Evolutionary conservation across 805 yeast species (phyloP), one percentile per base, ranked within the genome.

Genomic region (Nakazawaea wickerhamii): DNA sequence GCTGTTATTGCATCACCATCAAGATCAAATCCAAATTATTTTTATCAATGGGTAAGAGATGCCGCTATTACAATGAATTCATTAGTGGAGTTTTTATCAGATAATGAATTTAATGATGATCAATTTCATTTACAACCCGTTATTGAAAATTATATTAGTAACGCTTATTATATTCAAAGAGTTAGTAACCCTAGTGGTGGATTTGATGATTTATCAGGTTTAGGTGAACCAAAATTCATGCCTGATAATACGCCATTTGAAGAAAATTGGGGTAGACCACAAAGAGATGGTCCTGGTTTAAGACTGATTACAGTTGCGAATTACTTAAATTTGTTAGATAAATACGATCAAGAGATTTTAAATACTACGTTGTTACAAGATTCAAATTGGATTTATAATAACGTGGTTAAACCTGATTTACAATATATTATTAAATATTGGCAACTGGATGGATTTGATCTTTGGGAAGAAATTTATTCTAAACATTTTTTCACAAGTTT

Each of bases 241-340:
- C 77, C 80, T 4, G 75, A 87, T 56, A 81, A 83, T 19, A 53
- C 76, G 0, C 68, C 84, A 1, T 91, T 84, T 53, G 59, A 60
- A 5, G 80, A 65, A 2, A 58, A 66, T 27, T 91, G 98, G 98
- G 98, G 98, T 2, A 70, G 98, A 51, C 98, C 98, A 1, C 98
- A 91, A 62, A 74, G 88, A 46, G 98, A 91, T 59, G 98, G 98
- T 0, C 96, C 98, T 1, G 90, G 95, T 1, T 68, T 91, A 44
- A 71, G 97, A 52, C 71, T 80, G 9, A 38, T 82, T 43, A 73
- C 95, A 1, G 69, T 81, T 18, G 59, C 75, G 30, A 73, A 73
- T 47, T 85, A 77, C 55, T 51, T 85, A 46, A 61, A 65, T 18
- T 51, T 71, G 3, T 59, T 80, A 45, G 50, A 60, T 5, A 54